phyloP scores from a whole-genome alignment of 371 early-diverging fungal genomes.

The Haplosporangium sp. region DNA sequence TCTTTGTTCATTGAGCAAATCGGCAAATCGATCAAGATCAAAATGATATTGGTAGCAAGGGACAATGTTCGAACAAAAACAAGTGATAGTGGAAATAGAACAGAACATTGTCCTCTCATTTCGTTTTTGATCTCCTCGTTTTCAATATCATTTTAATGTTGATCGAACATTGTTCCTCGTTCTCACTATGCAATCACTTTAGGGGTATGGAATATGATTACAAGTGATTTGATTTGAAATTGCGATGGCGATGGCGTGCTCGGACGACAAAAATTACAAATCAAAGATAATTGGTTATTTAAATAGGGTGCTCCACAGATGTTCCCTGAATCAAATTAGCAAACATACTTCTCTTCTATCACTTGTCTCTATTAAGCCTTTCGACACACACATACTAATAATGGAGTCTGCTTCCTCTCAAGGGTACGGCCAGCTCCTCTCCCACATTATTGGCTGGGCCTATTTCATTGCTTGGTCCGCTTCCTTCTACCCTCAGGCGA shows the following conservation, averaged over 20 bases:
- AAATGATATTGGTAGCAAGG: too few relatives aligned
- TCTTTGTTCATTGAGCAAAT: too few relatives aligned
- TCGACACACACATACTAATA: not conserved
- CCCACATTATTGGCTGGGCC: conserved; percentile 63
- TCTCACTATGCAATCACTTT: too few relatives aligned
- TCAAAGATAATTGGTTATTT: not conserved
- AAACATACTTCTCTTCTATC: not conserved
- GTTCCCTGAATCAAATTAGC: not conserved
- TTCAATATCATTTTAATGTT: too few relatives aligned
- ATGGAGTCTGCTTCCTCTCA: conserved; percentile 14
- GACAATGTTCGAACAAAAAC: too few relatives aligned
- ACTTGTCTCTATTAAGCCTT: not conserved
- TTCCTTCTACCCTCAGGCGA: conserved; percentile 80
- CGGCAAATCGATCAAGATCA: too few relatives aligned
- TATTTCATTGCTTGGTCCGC: conserved; percentile 84
- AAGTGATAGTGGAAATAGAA: too few relatives aligned
- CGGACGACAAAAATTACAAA: conserved; percentile 1
- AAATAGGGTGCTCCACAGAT: not conserved
- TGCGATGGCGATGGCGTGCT: conserved; percentile 1
- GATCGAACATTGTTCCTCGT: too few relatives aligned
- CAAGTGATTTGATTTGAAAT: not conserved
- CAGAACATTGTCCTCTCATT: too few relatives aligned
- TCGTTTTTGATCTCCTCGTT: too few relatives aligned
- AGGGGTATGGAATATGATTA: not conserved
- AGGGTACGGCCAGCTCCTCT: conserved; percentile 31